Evolutionary conservation across 495 filamentous ascomycete genomes (phyloP).

Genomic region (Aspergillus sparsus): DNA sequence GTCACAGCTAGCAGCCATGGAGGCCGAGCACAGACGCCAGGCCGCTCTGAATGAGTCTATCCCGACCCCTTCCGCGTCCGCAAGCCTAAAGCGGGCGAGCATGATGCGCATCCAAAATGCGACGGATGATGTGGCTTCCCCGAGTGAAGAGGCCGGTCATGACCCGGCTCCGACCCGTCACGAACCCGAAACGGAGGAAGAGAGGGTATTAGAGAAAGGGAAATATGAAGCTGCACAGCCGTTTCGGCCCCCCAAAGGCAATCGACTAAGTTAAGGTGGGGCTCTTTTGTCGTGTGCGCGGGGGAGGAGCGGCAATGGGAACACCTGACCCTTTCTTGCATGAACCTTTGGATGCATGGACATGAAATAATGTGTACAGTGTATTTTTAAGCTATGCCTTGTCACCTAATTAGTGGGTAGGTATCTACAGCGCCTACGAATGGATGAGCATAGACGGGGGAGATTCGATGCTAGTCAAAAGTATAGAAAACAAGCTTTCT

Average conservation of each 20-base stretch:
- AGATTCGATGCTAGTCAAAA: background rate
- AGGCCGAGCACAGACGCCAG: conserved; percentile 51
- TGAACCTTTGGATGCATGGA: background rate
- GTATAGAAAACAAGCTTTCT: background rate
- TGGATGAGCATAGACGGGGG: background rate
- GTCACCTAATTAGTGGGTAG: too few relatives aligned
- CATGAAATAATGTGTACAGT: conserved; percentile 10
- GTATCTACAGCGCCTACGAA: too few relatives aligned
- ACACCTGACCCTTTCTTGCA: too few relatives aligned
- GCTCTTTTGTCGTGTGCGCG: background rate
- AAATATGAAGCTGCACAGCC: conserved; percentile 84
- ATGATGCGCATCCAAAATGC: conserved; percentile 38
- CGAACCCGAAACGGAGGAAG: conserved; percentile 69
- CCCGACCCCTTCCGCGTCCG: conserved; percentile 28
- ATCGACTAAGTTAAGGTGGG: conserved; percentile 67
- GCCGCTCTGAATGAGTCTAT: conserved; percentile 18
- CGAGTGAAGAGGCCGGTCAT: conserved; percentile 73
- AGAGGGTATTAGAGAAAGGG: conserved; percentile 74
- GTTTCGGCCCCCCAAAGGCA: conserved; percentile 73
- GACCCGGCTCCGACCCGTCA: conserved; percentile 90
- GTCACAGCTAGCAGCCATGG: conserved; percentile 59
- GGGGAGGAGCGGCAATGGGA: too few relatives aligned
- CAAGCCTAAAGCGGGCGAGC: conserved; percentile 39
- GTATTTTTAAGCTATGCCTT: background rate
- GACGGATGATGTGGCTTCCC: conserved; percentile 64